phyloP scores from a whole-genome alignment of 2,329 filamentous ascomycete genomes.

The Venturia carpophila region DNA sequence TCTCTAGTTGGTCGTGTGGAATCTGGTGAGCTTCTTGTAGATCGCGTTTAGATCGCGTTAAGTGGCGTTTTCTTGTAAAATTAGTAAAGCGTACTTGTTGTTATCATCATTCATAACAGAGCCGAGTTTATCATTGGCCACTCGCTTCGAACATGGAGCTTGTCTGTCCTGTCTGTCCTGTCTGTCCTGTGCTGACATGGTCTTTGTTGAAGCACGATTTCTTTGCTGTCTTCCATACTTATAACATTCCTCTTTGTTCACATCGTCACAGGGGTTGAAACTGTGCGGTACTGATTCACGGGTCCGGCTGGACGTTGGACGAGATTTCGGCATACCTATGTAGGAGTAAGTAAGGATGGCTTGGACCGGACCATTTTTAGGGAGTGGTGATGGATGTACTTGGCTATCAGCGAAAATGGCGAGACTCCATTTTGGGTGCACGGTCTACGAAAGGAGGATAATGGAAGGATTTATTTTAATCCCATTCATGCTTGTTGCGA shows the following conservation, averaged over 20 bases:
- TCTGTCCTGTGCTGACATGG: not conserved
- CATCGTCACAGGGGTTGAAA: not conserved
- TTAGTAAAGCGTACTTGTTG: not conserved
- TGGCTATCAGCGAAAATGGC: too few relatives aligned
- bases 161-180: constrained; percentile 1
- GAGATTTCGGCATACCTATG: too few relatives aligned
- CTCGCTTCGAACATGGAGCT: not conserved
- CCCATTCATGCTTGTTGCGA: too few relatives aligned
- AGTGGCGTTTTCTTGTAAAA: not conserved
- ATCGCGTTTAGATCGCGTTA: too few relatives aligned
- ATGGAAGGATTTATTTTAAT: too few relatives aligned
- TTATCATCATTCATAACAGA: not conserved
- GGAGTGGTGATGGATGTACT: too few relatives aligned
- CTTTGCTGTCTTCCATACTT: not conserved
- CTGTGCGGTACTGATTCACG: too few relatives aligned
- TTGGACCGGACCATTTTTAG: too few relatives aligned
- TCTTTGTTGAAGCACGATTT: not conserved
- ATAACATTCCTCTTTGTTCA: not conserved
- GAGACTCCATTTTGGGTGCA: too few relatives aligned
- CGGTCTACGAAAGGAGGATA: too few relatives aligned
- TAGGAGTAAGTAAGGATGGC: too few relatives aligned
- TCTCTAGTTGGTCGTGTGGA: not conserved
- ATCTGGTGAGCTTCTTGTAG: not conserved
- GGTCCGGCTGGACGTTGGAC: too few relatives aligned
- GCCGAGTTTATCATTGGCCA: not conserved